Evolutionary conservation across 2,329 filamentous ascomycete genomes (phyloP).

Genomic region (Coniochaeta prunicola): DNA sequence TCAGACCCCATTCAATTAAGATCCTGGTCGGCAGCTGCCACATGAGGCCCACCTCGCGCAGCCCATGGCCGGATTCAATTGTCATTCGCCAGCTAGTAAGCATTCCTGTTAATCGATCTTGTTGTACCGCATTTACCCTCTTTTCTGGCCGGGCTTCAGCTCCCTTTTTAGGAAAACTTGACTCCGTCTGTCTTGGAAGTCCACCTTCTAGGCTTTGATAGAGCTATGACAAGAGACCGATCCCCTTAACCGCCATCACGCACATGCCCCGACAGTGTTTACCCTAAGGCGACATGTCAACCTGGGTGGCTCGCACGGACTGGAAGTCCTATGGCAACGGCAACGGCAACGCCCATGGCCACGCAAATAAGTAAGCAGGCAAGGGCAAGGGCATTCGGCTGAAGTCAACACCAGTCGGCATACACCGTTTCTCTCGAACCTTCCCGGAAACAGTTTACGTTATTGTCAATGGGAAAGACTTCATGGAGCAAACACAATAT

Average conservation of each 20-base stretch:
- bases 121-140: neutral
- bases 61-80: neutral
- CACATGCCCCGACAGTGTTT: neutral
- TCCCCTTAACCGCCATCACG: neutral
- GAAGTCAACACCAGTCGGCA: neutral
- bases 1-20: neutral
- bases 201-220: too few species aligned
- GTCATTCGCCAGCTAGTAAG: neutral
- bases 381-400: neutral
- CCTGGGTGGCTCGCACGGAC: neutral
- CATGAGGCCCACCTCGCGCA: neutral
- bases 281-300: neutral
- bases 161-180: neutral
- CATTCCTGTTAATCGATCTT: neutral
- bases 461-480: neutral
- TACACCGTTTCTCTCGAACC: too few species aligned
- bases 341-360: too few species aligned
- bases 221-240: neutral
- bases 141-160: neutral
- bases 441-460: neutral
- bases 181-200: neutral
- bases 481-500: neutral
- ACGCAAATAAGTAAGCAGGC: too few species aligned
- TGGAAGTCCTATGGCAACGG: neutral
- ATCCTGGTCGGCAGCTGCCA: neutral